phyloP scores from a whole-genome alignment of 306 rosid species.

The Begonia peltatifolia region DNA sequence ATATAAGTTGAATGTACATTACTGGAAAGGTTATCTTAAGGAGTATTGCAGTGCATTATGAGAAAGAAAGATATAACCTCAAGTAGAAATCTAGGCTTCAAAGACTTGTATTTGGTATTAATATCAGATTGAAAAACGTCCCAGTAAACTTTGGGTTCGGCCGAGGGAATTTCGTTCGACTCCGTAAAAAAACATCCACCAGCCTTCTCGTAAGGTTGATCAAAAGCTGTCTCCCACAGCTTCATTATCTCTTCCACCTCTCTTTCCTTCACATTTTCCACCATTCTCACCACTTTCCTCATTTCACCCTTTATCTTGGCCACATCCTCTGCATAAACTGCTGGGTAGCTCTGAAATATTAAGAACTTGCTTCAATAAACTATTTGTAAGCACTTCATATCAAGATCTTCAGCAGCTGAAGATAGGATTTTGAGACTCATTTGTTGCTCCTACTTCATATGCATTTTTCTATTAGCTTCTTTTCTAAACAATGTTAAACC shows the following conservation, averaged over 20 bases:
- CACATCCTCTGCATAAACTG: slow-evolving; percentile 62
- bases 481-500: too few relatives aligned
- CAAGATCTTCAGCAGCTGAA: too few relatives aligned
- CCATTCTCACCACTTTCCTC: slow-evolving; percentile 34
- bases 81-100: slow-evolving; percentile 62
- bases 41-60: background rate
- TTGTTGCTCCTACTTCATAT: too few relatives aligned
- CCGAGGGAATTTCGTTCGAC: slow-evolving; percentile 14
- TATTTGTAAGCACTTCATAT: background rate
- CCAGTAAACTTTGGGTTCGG: slow-evolving; percentile 40
- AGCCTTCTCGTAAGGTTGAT: slow-evolving; percentile 84
- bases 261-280: slow-evolving; percentile 32
- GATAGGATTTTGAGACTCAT: too few relatives aligned
- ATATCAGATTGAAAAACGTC: slow-evolving; percentile 51
- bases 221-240: slow-evolving; percentile 64
- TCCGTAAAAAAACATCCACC: slow-evolving; percentile 47
- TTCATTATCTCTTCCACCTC: slow-evolving; percentile 56
- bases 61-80: slow-evolving; percentile 38
- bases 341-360: slow-evolving; percentile 61
- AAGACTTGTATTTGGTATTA: slow-evolving; percentile 60
- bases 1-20: too few relatives aligned
- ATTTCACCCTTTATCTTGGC: slow-evolving; percentile 43
- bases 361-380: background rate
- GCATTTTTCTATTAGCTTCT: too few relatives aligned
- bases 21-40: too few relatives aligned